Conservation (phyloP, 1,139 yeast species). For the Lodderomyces metapsilosis region DNA sequence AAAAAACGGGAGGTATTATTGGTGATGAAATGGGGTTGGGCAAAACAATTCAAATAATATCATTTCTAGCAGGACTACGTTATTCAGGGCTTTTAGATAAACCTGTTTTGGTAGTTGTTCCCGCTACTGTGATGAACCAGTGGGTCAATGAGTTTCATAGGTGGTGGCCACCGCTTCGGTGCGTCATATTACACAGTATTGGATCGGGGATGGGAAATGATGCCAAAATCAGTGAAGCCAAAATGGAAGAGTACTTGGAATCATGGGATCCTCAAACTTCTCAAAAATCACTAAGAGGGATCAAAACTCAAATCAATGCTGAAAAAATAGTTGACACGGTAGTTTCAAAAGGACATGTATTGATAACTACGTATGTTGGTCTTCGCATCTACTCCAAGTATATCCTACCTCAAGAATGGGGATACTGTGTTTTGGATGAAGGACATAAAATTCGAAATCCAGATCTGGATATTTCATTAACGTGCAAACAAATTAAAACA, state of each 20-base stretch:
- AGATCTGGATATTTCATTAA: slow-evolving; percentile 80
- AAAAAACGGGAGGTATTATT: slow-evolving; percentile 88
- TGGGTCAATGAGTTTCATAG: slow-evolving; percentile 95
- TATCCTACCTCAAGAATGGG: slow-evolving; percentile 76
- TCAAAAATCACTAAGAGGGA: slow-evolving; percentile 22
- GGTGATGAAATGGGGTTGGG: slow-evolving; percentile 99
- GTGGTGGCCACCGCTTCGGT: slow-evolving; percentile 97
- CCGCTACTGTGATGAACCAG: slow-evolving; percentile 93
- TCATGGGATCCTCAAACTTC: slow-evolving; percentile 46
- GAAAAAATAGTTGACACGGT: slow-evolving; percentile 50
- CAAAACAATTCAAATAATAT: slow-evolving; percentile 86
- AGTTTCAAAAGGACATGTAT: slow-evolving; percentile 67
- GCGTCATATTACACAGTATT: slow-evolving; percentile 84
- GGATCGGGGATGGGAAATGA: slow-evolving; percentile 74
- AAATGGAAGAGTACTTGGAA: slow-evolving; percentile 49
- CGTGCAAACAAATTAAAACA: slow-evolving; percentile 81
- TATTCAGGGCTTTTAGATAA: slow-evolving; percentile 71
- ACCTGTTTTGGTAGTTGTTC: slow-evolving; percentile 87
- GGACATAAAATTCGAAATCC: slow-evolving; percentile 98
- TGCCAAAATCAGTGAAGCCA: slow-evolving; percentile 44
- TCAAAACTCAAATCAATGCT: slow-evolving; percentile 41
- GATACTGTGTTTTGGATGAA: slow-evolving; percentile 88
- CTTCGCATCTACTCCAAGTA: slow-evolving; percentile 71
- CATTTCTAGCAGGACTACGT: slow-evolving; percentile 87
- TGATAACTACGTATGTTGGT: slow-evolving; percentile 92